Percentiles rank a stretch among this genome's conserved stretches.
Evolutionary conservation across 75 land plant species (phyloP).

Genomic region (Pseudotsuga menziesii): DNA sequence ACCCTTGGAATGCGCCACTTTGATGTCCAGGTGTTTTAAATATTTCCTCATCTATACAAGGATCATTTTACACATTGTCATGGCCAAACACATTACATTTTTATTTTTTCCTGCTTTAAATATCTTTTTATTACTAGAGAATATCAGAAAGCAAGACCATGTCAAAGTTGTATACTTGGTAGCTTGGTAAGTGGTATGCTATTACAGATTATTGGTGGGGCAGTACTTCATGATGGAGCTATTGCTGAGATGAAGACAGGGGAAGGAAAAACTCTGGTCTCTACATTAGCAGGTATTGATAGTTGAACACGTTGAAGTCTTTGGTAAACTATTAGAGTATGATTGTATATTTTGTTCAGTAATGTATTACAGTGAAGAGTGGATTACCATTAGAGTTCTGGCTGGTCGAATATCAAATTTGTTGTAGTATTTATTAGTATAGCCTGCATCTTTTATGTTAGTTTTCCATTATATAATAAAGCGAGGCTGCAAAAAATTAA

Average conservation of each 20-base stretch:
- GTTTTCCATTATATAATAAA: background rate
- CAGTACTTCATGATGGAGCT: conserved; percentile 98
- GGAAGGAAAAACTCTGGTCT: conserved; percentile 97
- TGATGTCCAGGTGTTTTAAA: conserved; percentile 88
- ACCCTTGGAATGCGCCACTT: conserved; percentile 99
- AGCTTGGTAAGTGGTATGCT: background rate
- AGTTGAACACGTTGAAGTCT: background rate
- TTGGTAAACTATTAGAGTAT: background rate
- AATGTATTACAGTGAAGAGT: background rate
- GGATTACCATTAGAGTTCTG: background rate
- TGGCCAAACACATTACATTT: background rate
- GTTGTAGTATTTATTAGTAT: background rate
- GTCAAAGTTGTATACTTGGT: background rate
- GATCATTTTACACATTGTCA: background rate
- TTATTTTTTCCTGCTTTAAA: background rate
- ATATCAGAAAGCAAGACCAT: background rate
- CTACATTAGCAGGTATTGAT: conserved; percentile 73
- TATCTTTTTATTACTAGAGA: background rate
- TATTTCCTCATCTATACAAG: background rate
- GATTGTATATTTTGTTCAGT: background rate
- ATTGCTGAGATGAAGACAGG: conserved; percentile 99
- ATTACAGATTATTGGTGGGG: conserved; percentile 94
- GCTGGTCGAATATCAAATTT: too few species aligned
- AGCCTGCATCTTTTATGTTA: background rate
- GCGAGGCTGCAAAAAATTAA: background rate